Base-by-base conservation (phyloP, 306 rosid species). In the Trifolium repens region DNA sequence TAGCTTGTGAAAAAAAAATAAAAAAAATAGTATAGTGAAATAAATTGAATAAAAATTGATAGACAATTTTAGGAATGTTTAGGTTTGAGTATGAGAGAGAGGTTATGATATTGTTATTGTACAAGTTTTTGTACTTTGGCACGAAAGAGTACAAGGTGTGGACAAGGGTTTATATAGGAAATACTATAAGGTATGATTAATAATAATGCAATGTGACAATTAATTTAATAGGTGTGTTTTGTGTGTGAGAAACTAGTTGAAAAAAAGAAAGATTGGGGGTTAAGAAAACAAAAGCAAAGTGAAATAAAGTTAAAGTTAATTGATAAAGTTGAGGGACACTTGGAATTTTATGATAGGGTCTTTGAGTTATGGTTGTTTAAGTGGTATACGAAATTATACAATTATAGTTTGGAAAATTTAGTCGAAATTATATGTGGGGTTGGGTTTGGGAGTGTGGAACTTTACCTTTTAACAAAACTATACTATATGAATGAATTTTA, bases 111-210 rank as follows among this genome's bases (percentile, higher is more conserved):
- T 17, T 59, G 6, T 26, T 60, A 40, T 57, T 44, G 77, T 44
- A 69, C 75, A 62, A 77, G 47, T 10, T 47, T 74, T 42, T 44
- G 85, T 77, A 43, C 12, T 55, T 79, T 61, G 80, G 82, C 71
- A 85, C 73, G 88, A 85, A 82, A 72, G 86, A 72, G 82, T 82
- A 55, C 75, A 44, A 71, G 50, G 76, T 5, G 75, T 79, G 75
- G 42, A 47, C 13, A 55, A 6, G 69, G 75, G 84, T 49, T 75
- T 85, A 85, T 85, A 85, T 82, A 85, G 67, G 13, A 55, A 1
- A 19, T 55, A 17, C 32, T 1, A 19, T 1, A 55, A 1, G 32
- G 61, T 55, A 22, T 22, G 13, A 55, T 8, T 54, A 19, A 19
- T 54, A 54, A 54, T 19, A 54, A 54, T 54, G 57, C 22, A 17